phyloP scores from a whole-genome alignment of 345 rosid genomes.

The Cochlearia excelsa region DNA sequence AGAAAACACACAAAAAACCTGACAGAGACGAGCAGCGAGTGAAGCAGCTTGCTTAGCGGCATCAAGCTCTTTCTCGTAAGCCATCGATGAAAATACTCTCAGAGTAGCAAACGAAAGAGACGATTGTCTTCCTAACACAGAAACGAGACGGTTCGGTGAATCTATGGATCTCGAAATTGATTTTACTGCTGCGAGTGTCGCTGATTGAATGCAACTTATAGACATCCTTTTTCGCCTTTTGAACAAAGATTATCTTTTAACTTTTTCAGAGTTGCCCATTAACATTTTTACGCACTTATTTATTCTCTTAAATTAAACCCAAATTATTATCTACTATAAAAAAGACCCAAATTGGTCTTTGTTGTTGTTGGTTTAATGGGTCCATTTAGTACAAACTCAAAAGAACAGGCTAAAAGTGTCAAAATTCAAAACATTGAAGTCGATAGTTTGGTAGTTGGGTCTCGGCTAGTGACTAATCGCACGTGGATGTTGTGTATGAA shows the following conservation, averaged over 20 bases:
- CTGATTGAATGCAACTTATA: conserved; percentile 37
- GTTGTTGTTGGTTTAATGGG: neutral
- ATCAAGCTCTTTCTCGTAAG: conserved; percentile 75
- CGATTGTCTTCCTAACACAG: conserved; percentile 19
- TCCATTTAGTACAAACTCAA: neutral
- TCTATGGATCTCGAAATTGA: conserved; percentile 18
- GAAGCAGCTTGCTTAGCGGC: conserved; percentile 93
- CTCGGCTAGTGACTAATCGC: conserved; percentile 9
- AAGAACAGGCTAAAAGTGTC: neutral
- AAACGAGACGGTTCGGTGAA: conserved; percentile 21
- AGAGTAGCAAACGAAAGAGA: conserved; percentile 28
- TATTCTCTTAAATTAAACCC: conserved; percentile 2
- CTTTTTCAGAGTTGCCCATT: conserved; percentile 1
- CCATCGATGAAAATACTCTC: conserved; percentile 47
- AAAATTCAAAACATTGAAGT: neutral
- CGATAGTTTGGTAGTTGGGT: conserved; percentile 28
- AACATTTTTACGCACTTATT: neutral
- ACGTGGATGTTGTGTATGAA: conserved; percentile 30
- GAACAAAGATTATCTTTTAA: conserved; percentile 11
- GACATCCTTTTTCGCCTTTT: conserved; percentile 31
- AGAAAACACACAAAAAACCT: conserved; percentile 36
- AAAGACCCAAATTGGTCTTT: neutral
- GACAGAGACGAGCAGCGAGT: conserved; percentile 90
- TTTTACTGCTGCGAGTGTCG: conserved; percentile 8
- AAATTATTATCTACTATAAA: rapidly evolving